These are phyloP conservation scores for Cystobasidiopsis lactophilus DNA, from an alignment of 768 basidiomycete genomes.

Conservation along the genomic window DNA sequence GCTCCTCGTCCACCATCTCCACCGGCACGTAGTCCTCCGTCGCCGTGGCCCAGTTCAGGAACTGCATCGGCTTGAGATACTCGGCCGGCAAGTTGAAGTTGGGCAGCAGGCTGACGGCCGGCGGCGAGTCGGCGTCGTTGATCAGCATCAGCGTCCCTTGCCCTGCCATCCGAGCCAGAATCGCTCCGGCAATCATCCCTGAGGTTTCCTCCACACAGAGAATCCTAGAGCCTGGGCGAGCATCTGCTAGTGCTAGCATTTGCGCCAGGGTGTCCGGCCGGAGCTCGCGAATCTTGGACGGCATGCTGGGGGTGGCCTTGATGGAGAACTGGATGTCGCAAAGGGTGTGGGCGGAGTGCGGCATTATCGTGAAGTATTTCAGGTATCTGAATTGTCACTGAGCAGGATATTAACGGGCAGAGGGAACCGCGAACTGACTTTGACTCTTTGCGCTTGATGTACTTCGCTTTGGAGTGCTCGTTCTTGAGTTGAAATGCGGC, in stretches of 20 bases:
- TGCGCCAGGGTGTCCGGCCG: conserved; percentile 75
- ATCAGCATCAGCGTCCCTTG: conserved; percentile 61
- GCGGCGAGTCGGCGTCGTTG: conserved; percentile 75
- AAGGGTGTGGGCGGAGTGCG: conserved; percentile 69
- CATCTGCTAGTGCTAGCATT: conserved; percentile 57
- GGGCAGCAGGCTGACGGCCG: conserved; percentile 59
- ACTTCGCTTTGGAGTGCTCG: conserved; percentile 97
- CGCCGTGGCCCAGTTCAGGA: conserved; percentile 72
- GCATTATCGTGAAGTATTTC: conserved; percentile 64
- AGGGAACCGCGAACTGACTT: conserved; percentile 37
- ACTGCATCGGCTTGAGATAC: conserved; percentile 31
- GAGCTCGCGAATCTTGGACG: conserved; percentile 46
- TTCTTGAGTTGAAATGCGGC: conserved; percentile 82
- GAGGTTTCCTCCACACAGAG: conserved; percentile 79
- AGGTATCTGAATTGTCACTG: conserved; percentile 41
- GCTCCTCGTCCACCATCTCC: conserved; percentile 26
- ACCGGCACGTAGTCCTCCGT: conserved; percentile 52
- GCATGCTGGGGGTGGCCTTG: conserved; percentile 28
- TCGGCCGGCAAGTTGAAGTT: conserved; percentile 63
- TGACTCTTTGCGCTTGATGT: conserved; percentile 83
- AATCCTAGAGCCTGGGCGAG: conserved; percentile 67
- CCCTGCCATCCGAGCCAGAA: conserved; percentile 76
- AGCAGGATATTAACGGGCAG: neutral
- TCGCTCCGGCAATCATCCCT: conserved; percentile 61
- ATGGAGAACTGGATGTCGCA: conserved; percentile 73